A percentile compares a stretch with the other conserved stretches of the same genome.
Evolutionary conservation across 148 eudicot genomes (phyloP).

Genomic region (Hydrangea macrophylla): DNA sequence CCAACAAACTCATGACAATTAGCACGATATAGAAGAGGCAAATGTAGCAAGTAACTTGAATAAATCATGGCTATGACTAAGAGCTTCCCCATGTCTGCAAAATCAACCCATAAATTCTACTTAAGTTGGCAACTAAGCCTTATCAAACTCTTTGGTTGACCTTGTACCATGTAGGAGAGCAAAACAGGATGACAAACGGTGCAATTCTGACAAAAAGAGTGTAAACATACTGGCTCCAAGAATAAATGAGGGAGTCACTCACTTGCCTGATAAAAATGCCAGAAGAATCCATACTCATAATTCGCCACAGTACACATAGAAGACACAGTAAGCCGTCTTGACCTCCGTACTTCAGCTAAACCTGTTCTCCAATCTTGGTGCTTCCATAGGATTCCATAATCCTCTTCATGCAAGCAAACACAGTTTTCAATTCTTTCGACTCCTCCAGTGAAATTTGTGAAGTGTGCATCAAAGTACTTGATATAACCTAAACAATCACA

Average conservation of each 20-base stretch:
- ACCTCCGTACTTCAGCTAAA: slow-evolving; percentile 90
- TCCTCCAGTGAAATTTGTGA: slow-evolving; percentile 92
- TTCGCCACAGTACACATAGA: slow-evolving; percentile 97
- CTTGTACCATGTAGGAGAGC: neutral
- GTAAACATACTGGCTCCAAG: slow-evolving; percentile 1
- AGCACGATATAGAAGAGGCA: neutral
- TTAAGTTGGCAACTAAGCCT: neutral
- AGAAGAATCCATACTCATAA: slow-evolving; percentile 95
- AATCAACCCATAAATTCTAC: neutral
- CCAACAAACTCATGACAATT: neutral
- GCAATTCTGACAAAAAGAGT: neutral
- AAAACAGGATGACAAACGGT: neutral
- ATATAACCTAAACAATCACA: slow-evolving; percentile 93
- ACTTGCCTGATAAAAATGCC: slow-evolving; percentile 99
- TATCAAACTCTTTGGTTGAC: too few species aligned
- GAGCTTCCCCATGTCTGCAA: neutral
- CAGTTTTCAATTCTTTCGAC: slow-evolving; percentile 93
- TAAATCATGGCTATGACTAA: neutral
- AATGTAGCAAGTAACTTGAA: neutral
- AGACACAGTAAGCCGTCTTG: slow-evolving; percentile 84
- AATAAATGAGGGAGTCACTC: neutral
- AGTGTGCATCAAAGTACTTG: slow-evolving; percentile 96
- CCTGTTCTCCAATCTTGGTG: slow-evolving; percentile 99
- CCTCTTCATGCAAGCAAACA: slow-evolving; percentile 96
- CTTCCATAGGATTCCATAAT: slow-evolving; percentile 96